Percentiles rank a stretch among this genome's conserved stretches.
Evolutionary conservation across 352 stramenopile species (phyloP).

Genomic region (Globisporangium barbulae): DNA sequence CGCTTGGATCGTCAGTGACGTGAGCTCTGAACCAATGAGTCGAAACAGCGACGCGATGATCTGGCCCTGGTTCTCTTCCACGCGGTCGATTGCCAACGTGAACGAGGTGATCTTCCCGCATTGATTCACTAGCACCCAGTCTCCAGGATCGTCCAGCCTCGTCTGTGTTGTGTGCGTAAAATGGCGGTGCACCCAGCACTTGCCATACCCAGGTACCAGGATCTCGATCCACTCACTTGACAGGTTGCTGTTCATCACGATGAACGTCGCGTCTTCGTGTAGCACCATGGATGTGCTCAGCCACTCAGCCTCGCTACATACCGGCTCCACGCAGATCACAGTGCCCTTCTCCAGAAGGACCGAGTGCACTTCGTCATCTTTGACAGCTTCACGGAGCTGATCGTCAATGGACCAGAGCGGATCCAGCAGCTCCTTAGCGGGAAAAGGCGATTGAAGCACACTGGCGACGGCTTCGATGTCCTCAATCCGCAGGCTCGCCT

Average conservation of each 20-base stretch:
- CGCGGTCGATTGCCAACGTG: conserved; percentile 17
- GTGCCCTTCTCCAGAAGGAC: conserved; percentile 14
- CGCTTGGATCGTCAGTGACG: conserved; percentile 23
- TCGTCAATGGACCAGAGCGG: conserved; percentile 29
- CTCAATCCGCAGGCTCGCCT: conserved; percentile 6
- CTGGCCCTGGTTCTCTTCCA: conserved; percentile 23
- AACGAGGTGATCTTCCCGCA: conserved; percentile 23
- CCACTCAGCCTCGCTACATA: conserved; percentile 33
- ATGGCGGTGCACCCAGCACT: conserved; percentile 34
- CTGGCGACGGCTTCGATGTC: conserved; percentile 27
- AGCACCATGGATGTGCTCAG: conserved; percentile 28
- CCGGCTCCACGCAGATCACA: conserved; percentile 28
- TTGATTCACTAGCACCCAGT: background rate
- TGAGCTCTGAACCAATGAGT: conserved; percentile 23
- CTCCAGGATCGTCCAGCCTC: conserved; percentile 2
- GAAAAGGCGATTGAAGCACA: conserved; percentile 19
- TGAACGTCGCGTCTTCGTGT: conserved; percentile 22
- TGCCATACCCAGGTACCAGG: conserved; percentile 36
- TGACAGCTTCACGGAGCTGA: conserved; percentile 12
- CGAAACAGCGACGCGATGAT: conserved; percentile 23
- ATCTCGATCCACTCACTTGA: conserved; percentile 30
- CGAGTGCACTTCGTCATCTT: conserved; percentile 5
- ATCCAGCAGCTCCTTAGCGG: conserved; percentile 28
- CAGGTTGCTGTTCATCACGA: conserved; percentile 23
- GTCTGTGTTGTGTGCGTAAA: conserved; percentile 5